Base-by-base conservation (phyloP, 768 basidiomycete species). In the Trametopsis cervina region DNA sequence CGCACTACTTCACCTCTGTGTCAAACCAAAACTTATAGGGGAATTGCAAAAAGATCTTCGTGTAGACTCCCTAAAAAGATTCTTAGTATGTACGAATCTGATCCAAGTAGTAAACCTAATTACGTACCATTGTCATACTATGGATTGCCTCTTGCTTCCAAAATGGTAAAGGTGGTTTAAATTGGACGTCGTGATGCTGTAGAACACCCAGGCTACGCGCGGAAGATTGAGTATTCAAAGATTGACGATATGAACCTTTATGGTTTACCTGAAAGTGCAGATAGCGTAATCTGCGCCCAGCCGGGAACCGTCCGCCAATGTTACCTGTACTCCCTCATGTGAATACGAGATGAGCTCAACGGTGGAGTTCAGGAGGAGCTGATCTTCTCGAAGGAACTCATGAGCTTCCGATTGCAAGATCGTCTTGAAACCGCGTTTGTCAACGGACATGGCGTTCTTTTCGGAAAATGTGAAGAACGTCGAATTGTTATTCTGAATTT, bases 11-110 rank as follows among this genome's bases (percentile, higher is more conserved):
- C 33, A 66, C 70, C 68, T 76, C 60, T 0, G 71, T 72, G 20
- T 67, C 62, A 46, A 72, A 74, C 75, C 76, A 84, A 60, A 83
- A 85, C 21, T 78, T 78, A 35, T 72, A 53, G 0, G 78, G 68
- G 54, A 83, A 85, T 49, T 78, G 72, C 39, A 84, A 57, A 61
- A 83, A 84, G 24, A 84, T 81, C 62, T 84, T 84, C 1, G 82
- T 81, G 53, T 79, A 85, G 0, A 75, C 80, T 1, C 68, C 71
- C 72, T 73, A 24, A 20, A 23, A 27, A 9, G 15, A 7, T 10
- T n/a, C n/a, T n/a, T n/a, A n/a, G n/a, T n/a, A n/a, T n/a, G n/a
- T n/a, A n/a, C n/a, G n/a, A n/a, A n/a, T n/a, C n/a, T n/a, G 40
- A 39, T 2, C 27, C 22, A 42, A 21, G 5, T 18, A 13, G 5